Evolutionary conservation across 805 yeast species (phyloP), one percentile per base, ranked within the genome.

Genomic region (Candida ascalaphidarum): DNA sequence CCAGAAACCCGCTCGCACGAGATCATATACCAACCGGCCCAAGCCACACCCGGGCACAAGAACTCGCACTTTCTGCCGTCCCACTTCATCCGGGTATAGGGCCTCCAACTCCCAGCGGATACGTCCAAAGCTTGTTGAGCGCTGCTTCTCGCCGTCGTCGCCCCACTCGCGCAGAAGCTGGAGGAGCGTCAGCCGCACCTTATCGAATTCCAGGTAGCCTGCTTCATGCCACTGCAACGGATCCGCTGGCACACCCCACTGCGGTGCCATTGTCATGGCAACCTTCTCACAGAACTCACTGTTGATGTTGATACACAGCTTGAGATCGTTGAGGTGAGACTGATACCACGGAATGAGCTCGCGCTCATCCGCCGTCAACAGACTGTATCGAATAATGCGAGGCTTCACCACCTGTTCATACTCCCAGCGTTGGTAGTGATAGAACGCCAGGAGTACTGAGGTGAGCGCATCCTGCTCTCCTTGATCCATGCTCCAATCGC

Each of bases 81-180:
- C 27, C 1, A 33, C 35, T 2, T 58, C 39, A 14, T 51, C 52
- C 0, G 75, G 74, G 36, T 43, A 70, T 7, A 50, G 26, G 2
- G 9, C 26, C 30, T 51, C 61, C 27, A 65, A 37, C 19, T 44
- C 58, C 1, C 43, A 29, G 5, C 71, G 35, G 4, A 75, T 55
- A 14, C 51, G 44, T 0, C 55, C 58, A 41, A 60, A 67, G 2
- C 66, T 50, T 3, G 32, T 31, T 1, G 41, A 41, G 21, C 83
- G 43, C 37, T 77, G 82, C 0, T 25, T 21, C 4, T 22, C 34
- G 0, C 80, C 77, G n/a, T 71, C 74, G 4, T 43, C 43, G 17
- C 74, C 58, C 83, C 84, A 77, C 44, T 77, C 84, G 33, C 83
- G 49, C 5, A 61, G 54, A n/a, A 70, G 41, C 41, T 77, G 83